Evolutionary conservation across 768 basidiomycete species (phyloP).

Genomic region (Tylopilus rubrobrunneus): DNA sequence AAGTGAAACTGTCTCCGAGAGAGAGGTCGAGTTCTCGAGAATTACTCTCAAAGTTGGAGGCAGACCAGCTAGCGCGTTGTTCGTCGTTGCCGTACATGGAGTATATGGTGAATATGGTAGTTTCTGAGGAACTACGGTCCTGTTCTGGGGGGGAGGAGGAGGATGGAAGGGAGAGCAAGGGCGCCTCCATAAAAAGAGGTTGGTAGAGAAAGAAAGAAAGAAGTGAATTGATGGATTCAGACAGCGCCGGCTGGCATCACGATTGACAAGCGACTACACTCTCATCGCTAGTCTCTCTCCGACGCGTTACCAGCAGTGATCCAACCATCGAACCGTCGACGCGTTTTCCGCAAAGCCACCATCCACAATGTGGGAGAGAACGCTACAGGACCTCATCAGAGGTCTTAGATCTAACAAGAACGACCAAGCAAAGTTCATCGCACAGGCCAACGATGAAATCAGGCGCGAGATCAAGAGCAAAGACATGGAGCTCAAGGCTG

Average conservation of each 20-base stretch:
- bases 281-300: no score
- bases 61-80: slow-evolving; percentile 45
- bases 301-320: no score
- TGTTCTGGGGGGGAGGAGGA: slow-evolving; percentile 32
- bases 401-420: slow-evolving; percentile 94
- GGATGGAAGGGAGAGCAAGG: slow-evolving; percentile 31
- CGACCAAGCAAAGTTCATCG: slow-evolving; percentile 89
- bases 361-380: slow-evolving; percentile 86
- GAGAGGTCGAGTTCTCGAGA: slow-evolving; percentile 37
- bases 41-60: slow-evolving; percentile 35
- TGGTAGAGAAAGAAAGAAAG: not conserved
- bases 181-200: slow-evolving; percentile 35
- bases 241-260: not conserved
- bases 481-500: slow-evolving; percentile 97
- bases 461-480: slow-evolving; percentile 85
- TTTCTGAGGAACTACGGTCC: slow-evolving; percentile 61
- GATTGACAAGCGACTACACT: no score
- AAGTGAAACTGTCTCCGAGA: slow-evolving; percentile 32
- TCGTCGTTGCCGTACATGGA: slow-evolving; percentile 77
- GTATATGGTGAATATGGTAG: slow-evolving; percentile 79
- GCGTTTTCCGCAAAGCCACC: not conserved
- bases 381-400: slow-evolving; percentile 91
- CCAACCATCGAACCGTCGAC: no score
- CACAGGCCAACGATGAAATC: slow-evolving; percentile 92
- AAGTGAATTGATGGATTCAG: not conserved